Evolutionary conservation across 306 rosid genomes (phyloP).

Genomic region (Datisca glomerata): DNA sequence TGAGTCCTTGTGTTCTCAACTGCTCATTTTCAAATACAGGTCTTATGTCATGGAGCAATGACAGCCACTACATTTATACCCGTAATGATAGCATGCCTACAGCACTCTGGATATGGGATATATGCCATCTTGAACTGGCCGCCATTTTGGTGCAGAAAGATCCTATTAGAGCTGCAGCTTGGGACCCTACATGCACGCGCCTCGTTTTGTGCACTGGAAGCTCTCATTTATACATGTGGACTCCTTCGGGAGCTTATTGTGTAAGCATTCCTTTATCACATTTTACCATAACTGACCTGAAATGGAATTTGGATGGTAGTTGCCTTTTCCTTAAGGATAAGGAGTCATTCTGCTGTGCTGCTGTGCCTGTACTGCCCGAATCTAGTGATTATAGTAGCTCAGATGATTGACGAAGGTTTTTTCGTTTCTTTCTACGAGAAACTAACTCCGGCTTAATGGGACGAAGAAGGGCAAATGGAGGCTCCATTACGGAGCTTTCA

Average conservation of each 20-base stretch:
- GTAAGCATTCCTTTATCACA: constrained; percentile 62
- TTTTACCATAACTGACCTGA: constrained; percentile 54
- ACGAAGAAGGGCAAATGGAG: too few species aligned
- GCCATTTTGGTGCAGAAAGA: constrained; percentile 87
- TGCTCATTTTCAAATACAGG: constrained; percentile 50
- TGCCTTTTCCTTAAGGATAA: constrained; percentile 88
- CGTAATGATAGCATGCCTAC: constrained; percentile 94
- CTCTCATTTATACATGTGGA: constrained; percentile 88
- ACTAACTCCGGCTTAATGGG: too few species aligned
- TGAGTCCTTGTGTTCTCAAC: too few species aligned
- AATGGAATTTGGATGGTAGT: constrained; percentile 95
- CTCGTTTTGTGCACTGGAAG: constrained; percentile 80
- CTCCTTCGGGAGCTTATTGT: constrained; percentile 82
- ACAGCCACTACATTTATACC: constrained; percentile 84
- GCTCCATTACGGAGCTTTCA: too few species aligned
- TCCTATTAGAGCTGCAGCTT: constrained; percentile 71
- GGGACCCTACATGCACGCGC: constrained; percentile 85
- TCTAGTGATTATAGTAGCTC: constrained; percentile 84
- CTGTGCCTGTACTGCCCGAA: constrained; percentile 52
- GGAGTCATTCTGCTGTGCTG: constrained; percentile 85
- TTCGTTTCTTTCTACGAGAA: too few species aligned
- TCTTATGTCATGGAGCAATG: constrained; percentile 78
- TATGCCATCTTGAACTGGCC: constrained; percentile 69
- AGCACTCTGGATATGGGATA: constrained; percentile 89
- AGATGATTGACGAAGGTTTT: constrained; percentile 27